phyloP scores from a whole-genome alignment of 2,329 filamentous ascomycete genomes.

The Cladophialophora yegresii region DNA sequence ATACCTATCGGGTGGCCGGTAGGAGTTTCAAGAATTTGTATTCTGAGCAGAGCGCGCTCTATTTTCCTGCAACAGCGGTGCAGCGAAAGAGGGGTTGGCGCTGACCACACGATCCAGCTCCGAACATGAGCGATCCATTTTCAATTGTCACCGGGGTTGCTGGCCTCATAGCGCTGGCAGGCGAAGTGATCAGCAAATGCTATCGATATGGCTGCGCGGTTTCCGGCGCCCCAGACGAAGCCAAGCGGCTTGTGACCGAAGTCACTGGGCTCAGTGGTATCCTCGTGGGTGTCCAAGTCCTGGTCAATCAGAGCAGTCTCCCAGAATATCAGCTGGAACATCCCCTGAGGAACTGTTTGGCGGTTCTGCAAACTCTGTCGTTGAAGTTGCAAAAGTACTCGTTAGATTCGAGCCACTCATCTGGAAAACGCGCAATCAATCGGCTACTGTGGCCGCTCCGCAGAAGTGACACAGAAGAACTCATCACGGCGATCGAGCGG shows the following conservation, averaged over 20 bases:
- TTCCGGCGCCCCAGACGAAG: constrained; percentile 26
- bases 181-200: constrained; percentile 23
- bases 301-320: constrained; percentile 15
- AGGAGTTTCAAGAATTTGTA: not conserved
- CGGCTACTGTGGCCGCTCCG: constrained; percentile 27
- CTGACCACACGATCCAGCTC: not conserved
- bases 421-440: constrained; percentile 13
- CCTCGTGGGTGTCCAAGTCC: constrained; percentile 24
- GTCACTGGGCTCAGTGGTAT: constrained; percentile 28
- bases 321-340: constrained; percentile 12
- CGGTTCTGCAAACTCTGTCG: constrained; percentile 12
- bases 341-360: constrained; percentile 12
- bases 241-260: constrained; percentile 24
- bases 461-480: constrained; percentile 22
- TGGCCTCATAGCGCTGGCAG: constrained; percentile 32
- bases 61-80: not conserved
- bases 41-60: not conserved
- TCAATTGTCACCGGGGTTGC: constrained; percentile 39
- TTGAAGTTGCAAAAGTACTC: constrained; percentile 17
- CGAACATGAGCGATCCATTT: constrained; percentile 38
- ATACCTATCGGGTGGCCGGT: too few species aligned
- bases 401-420: constrained; percentile 3
- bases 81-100: not conserved
- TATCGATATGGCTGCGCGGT: constrained; percentile 31
- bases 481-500: constrained; percentile 20